Evolutionary conservation across 2,329 filamentous ascomycete species (phyloP).

Genomic region (Torrubiellomyces zombiae): DNA sequence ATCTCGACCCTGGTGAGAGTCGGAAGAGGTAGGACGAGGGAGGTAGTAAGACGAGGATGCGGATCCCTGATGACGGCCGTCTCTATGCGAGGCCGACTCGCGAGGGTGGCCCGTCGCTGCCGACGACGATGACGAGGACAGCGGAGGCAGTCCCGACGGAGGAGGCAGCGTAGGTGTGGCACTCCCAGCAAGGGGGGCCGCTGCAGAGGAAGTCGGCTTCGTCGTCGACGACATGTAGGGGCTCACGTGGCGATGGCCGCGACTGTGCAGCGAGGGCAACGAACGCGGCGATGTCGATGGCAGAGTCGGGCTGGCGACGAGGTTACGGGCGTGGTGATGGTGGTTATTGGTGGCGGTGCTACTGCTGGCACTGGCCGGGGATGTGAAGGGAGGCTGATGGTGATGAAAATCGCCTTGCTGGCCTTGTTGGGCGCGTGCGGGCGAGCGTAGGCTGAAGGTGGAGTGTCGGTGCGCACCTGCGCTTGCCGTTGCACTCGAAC

Average conservation of each 20-base stretch:
- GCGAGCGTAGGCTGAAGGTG: conserved; percentile 32
- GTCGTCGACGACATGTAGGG: conserved; percentile 22
- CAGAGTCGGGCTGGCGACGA: conserved; percentile 12
- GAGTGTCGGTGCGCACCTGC: conserved; percentile 21
- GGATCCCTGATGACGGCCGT: too few species aligned
- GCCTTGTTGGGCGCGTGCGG: conserved; percentile 26
- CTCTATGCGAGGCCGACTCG: conserved; percentile 27
- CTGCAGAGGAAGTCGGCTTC: conserved; percentile 14
- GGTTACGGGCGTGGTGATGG: conserved; percentile 11
- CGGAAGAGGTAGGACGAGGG: conserved; percentile 2
- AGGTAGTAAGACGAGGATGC: conserved; percentile 10
- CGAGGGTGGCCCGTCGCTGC: conserved; percentile 13
- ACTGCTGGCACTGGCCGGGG: conserved; percentile 12
- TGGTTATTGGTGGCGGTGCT: conserved; percentile 13
- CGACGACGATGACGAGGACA: conserved; percentile 13
- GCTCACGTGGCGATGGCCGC: conserved; percentile 12
- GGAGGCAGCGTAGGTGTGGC: conserved; percentile 15
- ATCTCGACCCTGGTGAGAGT: conserved; percentile 18
- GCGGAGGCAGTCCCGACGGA: too few species aligned
- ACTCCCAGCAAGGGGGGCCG: conserved; percentile 12
- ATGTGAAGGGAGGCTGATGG: conserved; percentile 14
- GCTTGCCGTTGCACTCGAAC: conserved; percentile 1
- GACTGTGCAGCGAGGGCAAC: conserved; percentile 8
- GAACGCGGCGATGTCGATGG: conserved; percentile 15
- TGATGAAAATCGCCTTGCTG: conserved; percentile 24